phyloP scores from a whole-genome alignment of 1,284 basidiomycete species.

The Rhizoctonia solani region DNA sequence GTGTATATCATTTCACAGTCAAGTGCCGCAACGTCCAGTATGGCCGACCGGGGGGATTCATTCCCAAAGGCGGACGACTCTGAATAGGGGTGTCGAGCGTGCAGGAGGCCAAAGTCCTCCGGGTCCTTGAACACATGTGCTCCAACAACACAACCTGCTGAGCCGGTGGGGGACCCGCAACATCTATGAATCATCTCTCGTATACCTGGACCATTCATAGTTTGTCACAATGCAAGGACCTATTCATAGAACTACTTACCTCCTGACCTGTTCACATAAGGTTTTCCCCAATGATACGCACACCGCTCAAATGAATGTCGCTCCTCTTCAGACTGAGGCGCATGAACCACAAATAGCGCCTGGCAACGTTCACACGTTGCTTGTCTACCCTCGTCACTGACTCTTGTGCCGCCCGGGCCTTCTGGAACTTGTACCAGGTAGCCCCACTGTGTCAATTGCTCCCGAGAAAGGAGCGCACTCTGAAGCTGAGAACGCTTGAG shows the following conservation, averaged over 20 bases:
- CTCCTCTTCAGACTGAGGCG: conserved; percentile 59
- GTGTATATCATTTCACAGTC: conserved; percentile 88
- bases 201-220: conserved; percentile 57
- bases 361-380: conserved; percentile 79
- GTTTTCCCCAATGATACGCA: conserved; percentile 80
- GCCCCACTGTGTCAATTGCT: conserved; percentile 66
- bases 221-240: background rate
- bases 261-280: conserved; percentile 58
- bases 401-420: conserved; percentile 60
- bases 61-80: conserved; percentile 36
- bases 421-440: conserved; percentile 73
- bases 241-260: conserved; percentile 52
- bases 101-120: conserved; percentile 55
- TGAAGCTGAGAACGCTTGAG: conserved; percentile 59
- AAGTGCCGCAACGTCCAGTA: conserved; percentile 54
- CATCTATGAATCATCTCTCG: conserved; percentile 65
- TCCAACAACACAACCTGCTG: conserved; percentile 47
- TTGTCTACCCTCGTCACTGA: conserved; percentile 65
- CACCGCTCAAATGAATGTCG: conserved; percentile 50
- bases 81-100: conserved; percentile 75
- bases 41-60: conserved; percentile 42
- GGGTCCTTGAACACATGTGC: conserved; percentile 76
- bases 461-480: conserved; percentile 60
- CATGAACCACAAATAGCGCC: conserved; percentile 67
- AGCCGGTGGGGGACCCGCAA: conserved; percentile 55